These are phyloP conservation scores for Acacia pycnantha DNA, from an alignment of 331 rosid genomes.

Conservation along the genomic window DNA sequence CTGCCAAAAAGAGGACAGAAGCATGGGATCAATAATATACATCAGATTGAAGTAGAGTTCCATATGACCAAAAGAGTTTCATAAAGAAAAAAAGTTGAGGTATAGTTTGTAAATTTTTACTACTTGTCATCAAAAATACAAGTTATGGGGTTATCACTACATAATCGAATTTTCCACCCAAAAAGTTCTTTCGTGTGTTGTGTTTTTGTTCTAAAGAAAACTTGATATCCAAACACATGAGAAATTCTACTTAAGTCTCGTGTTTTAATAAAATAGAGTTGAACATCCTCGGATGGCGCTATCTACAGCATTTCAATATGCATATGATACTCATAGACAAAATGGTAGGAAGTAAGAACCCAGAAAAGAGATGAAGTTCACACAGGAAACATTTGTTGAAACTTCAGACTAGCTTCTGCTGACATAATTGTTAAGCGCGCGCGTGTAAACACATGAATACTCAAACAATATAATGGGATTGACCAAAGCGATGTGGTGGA, in stretches of 20 bases:
- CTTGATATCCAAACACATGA: neutral
- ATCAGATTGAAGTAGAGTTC: neutral
- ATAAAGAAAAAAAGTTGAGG: neutral
- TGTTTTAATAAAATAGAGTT: neutral
- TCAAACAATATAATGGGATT: neutral
- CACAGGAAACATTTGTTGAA: neutral
- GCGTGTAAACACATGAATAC: neutral
- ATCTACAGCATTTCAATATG: neutral
- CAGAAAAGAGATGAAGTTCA: neutral
- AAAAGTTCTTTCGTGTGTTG: neutral
- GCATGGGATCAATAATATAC: neutral
- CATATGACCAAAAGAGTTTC: conserved; percentile 5
- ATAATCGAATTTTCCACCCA: neutral
- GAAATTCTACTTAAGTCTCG: neutral
- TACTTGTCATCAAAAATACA: neutral
- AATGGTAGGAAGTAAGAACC: neutral
- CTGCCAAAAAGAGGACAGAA: conserved; percentile 38
- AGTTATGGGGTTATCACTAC: neutral
- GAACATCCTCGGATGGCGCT: neutral
- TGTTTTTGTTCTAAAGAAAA: neutral
- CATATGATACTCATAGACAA: neutral
- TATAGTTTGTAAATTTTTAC: neutral
- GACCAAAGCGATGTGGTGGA: neutral
- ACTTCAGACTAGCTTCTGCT: neutral
- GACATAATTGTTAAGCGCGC: neutral